These are phyloP conservation scores for Prunus persica DNA, from an alignment of 306 rosid genomes.

Conservation along the genomic window Prunus_persica_NCBIv2 NC_034009.1:38229501-38230000, in stretches of 20 bases:
- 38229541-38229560: no score
- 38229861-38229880: background rate
- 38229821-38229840: slow-evolving; percentile 13
- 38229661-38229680: background rate
- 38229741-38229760: background rate
- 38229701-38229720: slow-evolving; percentile 11
- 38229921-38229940: slow-evolving; percentile 9
- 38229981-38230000: background rate
- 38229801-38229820: slow-evolving; percentile 56
- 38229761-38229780: background rate
- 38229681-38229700: slow-evolving; percentile 34
- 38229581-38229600: no score
- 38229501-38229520: no score
- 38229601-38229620: background rate
- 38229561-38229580: no score
- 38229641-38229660: background rate
- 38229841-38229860: background rate
- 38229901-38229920: slow-evolving; percentile 15
- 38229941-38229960: background rate
- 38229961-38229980: background rate
- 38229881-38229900: slow-evolving; percentile 6
- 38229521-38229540: no score
- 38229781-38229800: background rate
- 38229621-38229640: background rate
- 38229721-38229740: slow-evolving; percentile 16